These are phyloP conservation scores for Aspergillus versicolor DNA, from an alignment of 2,329 filamentous ascomycete species.

Conservation along the genomic window DNA sequence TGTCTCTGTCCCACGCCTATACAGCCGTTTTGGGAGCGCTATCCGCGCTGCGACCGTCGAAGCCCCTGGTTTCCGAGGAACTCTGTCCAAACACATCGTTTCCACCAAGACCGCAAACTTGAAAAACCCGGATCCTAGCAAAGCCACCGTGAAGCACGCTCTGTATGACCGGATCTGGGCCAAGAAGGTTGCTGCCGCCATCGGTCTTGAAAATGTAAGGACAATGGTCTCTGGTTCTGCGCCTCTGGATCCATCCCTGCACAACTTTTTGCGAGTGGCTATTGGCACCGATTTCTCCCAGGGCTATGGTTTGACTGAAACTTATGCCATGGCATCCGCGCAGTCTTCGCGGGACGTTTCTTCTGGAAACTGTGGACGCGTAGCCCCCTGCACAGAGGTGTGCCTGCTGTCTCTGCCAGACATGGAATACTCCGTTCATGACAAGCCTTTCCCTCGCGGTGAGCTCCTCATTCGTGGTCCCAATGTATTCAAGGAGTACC, in stretches of 20 bases:
- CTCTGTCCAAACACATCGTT: constrained; percentile 76
- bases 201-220: constrained; percentile 73
- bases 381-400: constrained; percentile 67
- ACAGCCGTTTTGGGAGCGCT: constrained; percentile 82
- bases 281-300: constrained; percentile 78
- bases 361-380: constrained; percentile 77
- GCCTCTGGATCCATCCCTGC: constrained; percentile 82
- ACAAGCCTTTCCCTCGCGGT: constrained; percentile 86
- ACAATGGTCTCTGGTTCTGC: constrained; percentile 86
- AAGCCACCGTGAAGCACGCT: constrained; percentile 63
- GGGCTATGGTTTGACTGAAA: constrained; percentile 92
- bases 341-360: constrained; percentile 71
- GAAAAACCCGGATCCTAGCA: constrained; percentile 64
- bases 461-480: constrained; percentile 82
- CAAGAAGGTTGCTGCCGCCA: constrained; percentile 77
- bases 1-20: constrained; percentile 86
- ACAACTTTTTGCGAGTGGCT: constrained; percentile 82
- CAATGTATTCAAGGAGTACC: constrained; percentile 82
- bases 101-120: constrained; percentile 76
- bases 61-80: constrained; percentile 74
- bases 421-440: constrained; percentile 85
- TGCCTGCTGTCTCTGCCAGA: constrained; percentile 87
- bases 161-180: constrained; percentile 74
- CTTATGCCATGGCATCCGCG: constrained; percentile 73
- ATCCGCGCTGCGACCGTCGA: constrained; percentile 79